Evolutionary conservation across 495 filamentous ascomycete species (phyloP), one percentile per base, ranked within the genome.

Genomic region (Aspergillus bridgeri): DNA sequence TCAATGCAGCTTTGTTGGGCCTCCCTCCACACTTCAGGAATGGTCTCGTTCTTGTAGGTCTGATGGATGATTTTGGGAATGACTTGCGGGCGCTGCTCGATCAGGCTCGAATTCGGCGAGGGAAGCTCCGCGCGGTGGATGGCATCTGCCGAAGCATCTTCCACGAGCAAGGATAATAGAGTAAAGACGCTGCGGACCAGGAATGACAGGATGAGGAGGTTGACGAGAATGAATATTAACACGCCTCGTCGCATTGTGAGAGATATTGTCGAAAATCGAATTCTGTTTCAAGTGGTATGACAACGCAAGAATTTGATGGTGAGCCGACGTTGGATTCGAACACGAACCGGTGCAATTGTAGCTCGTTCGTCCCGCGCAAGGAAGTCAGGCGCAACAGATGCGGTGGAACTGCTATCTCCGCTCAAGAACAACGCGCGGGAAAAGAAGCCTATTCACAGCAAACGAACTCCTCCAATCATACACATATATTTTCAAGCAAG

Each of bases 51-150:
- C 59, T 84, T 83, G 69, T 89, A 96, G 25, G 92, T 91, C 68
- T 96, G 90, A 69, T 96, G 91, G 54, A 96, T 90, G 58, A 95
- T 93, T 76, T 92, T 93, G 38, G 91, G 91, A 51, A 95, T 92
- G 51, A 90, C 72, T 60, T 86, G 83, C 9, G 83, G 81, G 38
- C 81, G 78, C 49, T 75, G 71, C 60, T 83, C 80, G 50, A 86
- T 79, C 69, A 84, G 54, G 23, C 79, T 80, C 0, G 83, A 86
- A 59, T 83, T 83, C 1, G 85, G 86, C 19, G 84, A 81, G 1
- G 83, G 86, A 47, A 89, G 78, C 51, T 89, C 86, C 9, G 83
- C 73, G 18, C 75, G 75, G 65, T 80, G 81, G 51, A 89, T 88
- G 13, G 86, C 84, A 67, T 87, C 85, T 45, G 78, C 76, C 4